phyloP scores from a whole-genome alignment of 495 filamentous ascomycete species.

The Hypomontagnella submonticulosa region DNA sequence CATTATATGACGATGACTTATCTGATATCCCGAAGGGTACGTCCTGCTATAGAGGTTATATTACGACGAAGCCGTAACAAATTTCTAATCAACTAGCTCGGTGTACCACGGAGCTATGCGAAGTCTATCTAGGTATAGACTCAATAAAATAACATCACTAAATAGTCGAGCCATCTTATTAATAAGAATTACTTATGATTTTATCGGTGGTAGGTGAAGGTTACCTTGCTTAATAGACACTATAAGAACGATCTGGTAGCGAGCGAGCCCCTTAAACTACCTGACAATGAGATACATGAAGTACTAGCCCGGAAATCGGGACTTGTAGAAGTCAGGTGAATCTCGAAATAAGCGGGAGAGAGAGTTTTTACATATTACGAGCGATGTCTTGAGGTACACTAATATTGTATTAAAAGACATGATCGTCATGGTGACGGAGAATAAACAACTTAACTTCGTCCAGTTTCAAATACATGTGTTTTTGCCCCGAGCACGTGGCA shows the following conservation, averaged over 20 bases:
- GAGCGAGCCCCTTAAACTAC: background rate
- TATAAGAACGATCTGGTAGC: background rate
- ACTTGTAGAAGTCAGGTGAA: slow-evolving; percentile 14
- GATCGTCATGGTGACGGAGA: slow-evolving; percentile 15
- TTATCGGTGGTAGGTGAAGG: too few relatives aligned
- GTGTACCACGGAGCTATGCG: too few relatives aligned
- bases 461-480: slow-evolving; percentile 37
- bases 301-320: slow-evolving; percentile 12
- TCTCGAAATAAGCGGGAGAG: slow-evolving; percentile 2
- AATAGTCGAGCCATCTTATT: too few relatives aligned
- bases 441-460: slow-evolving; percentile 24
- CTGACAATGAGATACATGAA: background rate
- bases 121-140: too few relatives aligned
- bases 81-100: too few relatives aligned
- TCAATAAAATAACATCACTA: too few relatives aligned
- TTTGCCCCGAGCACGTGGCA: slow-evolving; percentile 37
- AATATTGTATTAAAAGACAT: slow-evolving; percentile 1
- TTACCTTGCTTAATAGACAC: too few relatives aligned
- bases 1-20: too few relatives aligned
- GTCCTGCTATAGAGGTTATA: too few relatives aligned
- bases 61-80: too few relatives aligned
- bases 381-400: background rate
- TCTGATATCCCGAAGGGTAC: too few relatives aligned
- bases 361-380: background rate
- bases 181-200: too few relatives aligned